phyloP scores from a whole-genome alignment of 768 basidiomycete genomes.

The Xanthoconium stramineum region DNA sequence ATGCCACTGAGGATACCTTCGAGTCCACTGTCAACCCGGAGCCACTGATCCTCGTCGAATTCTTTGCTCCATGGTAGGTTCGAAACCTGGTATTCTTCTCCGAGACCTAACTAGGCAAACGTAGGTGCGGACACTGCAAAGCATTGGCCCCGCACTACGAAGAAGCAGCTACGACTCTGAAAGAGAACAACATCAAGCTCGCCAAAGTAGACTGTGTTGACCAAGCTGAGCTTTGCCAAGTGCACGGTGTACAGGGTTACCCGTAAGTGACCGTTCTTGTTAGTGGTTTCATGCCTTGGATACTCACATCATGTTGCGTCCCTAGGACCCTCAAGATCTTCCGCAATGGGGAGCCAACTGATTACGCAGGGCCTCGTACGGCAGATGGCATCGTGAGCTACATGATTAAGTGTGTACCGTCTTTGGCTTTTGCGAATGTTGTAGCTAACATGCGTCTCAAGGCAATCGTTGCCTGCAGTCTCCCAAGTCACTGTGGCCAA shows the following conservation, averaged over 20 bases:
- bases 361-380: slow-evolving; percentile 88
- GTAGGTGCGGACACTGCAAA: slow-evolving; percentile 96
- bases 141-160: slow-evolving; percentile 93
- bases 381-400: slow-evolving; percentile 95
- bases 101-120: not conserved
- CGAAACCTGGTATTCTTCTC: not conserved
- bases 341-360: slow-evolving; percentile 73
- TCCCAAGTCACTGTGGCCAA: slow-evolving; percentile 73
- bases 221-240: slow-evolving; percentile 85
- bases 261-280: slow-evolving; percentile 55
- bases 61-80: slow-evolving; percentile 82
- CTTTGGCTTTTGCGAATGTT: not conserved
- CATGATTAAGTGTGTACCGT: slow-evolving; percentile 81
- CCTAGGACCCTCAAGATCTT: slow-evolving; percentile 84
- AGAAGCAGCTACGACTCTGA: slow-evolving; percentile 89
- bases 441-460: slow-evolving; percentile 24
- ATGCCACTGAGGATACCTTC: slow-evolving; percentile 68
- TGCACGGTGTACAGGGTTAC: slow-evolving; percentile 88
- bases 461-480: slow-evolving; percentile 93
- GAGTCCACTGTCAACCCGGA: slow-evolving; percentile 61
- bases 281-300: not conserved
- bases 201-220: slow-evolving; percentile 98
- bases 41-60: slow-evolving; percentile 85
- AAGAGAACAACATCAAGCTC: slow-evolving; percentile 84
- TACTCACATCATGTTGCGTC: not conserved